Evolutionary conservation across 2,329 filamentous ascomycete genomes (phyloP), one percentile per base, ranked within the genome.

Genomic region (Thielaviopsis euricoi): DNA sequence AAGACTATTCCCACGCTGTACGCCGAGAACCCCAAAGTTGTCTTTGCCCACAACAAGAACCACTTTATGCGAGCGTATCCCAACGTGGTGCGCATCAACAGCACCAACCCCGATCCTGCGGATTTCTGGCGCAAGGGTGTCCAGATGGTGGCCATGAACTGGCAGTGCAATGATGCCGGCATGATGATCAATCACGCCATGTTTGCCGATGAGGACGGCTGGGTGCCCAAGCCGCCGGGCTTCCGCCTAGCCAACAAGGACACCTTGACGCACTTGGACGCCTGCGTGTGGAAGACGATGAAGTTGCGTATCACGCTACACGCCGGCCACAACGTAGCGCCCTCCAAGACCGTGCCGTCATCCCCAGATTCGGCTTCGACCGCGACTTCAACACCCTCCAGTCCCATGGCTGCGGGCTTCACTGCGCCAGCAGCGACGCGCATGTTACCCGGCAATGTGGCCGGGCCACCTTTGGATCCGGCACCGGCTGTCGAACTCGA

Each of bases 101-200:
- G 90, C 51, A 88, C 87, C n/a, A 98, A 98, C 67, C 93, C 93
- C 48, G 90, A 97, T 65, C 93, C 93, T 0, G 83, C 89, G 62
- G 82, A 82, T 50, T 94, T 89, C 67, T 98, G 93, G 93, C 83
- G 89, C 54, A 83, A 87, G 56, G 93, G 93, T 26, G 90, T 96
- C 21, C 93, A 98, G 70, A 97, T 98, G 91, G 90, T 89, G 5
- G 91, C 93, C 19, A 79, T 97, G 69, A 98, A 98, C 69, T 97
- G 93, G 91, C 93, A 98, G 70, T 91, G 86, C 2, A 86, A 90
- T 64, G 91, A 97, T 67, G 82, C 93, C 58, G 87, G 88, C 50
- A 94, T 96, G 80, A 94, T 97, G 76, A 80, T 98, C 67, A 97
- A 97, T 67, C 86, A 95, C 65, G 93, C 87, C 67, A 97, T 98